Evolutionary conservation across 352 stramenopile species (phyloP), one percentile per base, ranked within the genome.

Genomic region (Globisporangium solare): DNA sequence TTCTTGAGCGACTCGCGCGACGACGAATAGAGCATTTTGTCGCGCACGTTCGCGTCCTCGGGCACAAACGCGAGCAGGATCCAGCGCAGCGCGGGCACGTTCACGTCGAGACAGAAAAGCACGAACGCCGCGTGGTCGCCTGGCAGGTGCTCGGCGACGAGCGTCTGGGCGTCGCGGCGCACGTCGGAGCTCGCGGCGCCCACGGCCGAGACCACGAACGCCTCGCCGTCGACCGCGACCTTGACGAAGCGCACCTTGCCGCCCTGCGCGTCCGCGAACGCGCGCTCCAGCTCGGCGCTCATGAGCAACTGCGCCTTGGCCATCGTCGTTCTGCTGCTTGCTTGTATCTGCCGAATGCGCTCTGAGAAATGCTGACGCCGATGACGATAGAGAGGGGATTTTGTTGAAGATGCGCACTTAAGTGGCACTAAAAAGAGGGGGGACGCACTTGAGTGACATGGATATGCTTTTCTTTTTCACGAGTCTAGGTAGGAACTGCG

Each of bases 11-110:
- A 94, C 32, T 96, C 85, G 43, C 88, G 83, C 50, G 88, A 93
- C 45, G 86, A 95, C 61, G 88, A 95, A 73, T 96, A 97, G 27
- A 97, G 71, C 88, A 97, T 97, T 62, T 92, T 92, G 61, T 96
- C 87, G 24, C 87, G 80, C 51, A 94, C 88, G 42, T 69, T 86
- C 47, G 86, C 79, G 24, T 54, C 58, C 52, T 95, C 86, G 7
- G 83, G 79, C 21, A 94, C 86, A 52, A 91, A 93, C 45, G 82
- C 80, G 10, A 94, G 60, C 52, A 95, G 54, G 24, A 92, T 72
- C 86, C 86, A 95, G 32, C 80, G 79, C 55, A 90, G 54, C 43
- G 83, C 79, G 4, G 78, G 62, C 47, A 86, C 78, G 60, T 79
- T 74, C 52, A 87, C 83, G 41, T 90, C 77, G n/a, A 80, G 66